Evolutionary conservation across 257 asterid genomes (phyloP).

Genomic region (Salvia splendens): DNA sequence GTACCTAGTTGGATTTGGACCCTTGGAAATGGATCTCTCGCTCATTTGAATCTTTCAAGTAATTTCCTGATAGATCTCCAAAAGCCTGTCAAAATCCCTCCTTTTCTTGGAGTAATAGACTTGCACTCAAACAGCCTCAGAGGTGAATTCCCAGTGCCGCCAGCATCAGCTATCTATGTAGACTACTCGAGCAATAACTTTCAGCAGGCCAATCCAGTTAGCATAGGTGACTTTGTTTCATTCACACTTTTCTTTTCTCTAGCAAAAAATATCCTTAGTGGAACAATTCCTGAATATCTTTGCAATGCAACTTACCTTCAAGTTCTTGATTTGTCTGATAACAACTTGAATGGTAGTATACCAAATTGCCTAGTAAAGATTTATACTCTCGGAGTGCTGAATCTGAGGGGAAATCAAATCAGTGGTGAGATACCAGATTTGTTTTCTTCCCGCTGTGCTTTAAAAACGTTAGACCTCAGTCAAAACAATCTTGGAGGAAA

Average conservation of each 20-base stretch:
- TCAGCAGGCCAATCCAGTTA: constrained; percentile 33
- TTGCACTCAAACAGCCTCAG: constrained; percentile 39
- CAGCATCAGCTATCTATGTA: constrained; percentile 35
- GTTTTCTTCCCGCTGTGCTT: constrained; percentile 32
- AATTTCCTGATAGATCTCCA: constrained; percentile 42
- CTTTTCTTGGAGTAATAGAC: constrained; percentile 32
- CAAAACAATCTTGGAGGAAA: constrained; percentile 41
- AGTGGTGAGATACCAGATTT: constrained; percentile 37
- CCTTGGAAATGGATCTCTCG: constrained; percentile 25
- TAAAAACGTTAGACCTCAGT: constrained; percentile 49
- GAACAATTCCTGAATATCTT: constrained; percentile 45
- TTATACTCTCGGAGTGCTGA: constrained; percentile 37
- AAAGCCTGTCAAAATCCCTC: constrained; percentile 33
- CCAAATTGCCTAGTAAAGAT: constrained; percentile 41
- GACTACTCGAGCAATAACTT: constrained; percentile 51
- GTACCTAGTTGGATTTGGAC: constrained; percentile 66
- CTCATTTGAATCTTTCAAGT: constrained; percentile 45
- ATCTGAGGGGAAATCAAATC: constrained; percentile 41
- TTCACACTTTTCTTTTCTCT: constrained; percentile 37
- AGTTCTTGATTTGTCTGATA: constrained; percentile 52
- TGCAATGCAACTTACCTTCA: constrained; percentile 39
- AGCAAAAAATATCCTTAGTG: constrained; percentile 41
- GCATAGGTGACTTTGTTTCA: constrained; percentile 12
- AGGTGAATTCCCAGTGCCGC: constrained; percentile 44
- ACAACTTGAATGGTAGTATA: constrained; percentile 40